Evolutionary conservation across 2,329 filamentous ascomycete genomes (phyloP).

Genomic region (Alternaria solani): DNA sequence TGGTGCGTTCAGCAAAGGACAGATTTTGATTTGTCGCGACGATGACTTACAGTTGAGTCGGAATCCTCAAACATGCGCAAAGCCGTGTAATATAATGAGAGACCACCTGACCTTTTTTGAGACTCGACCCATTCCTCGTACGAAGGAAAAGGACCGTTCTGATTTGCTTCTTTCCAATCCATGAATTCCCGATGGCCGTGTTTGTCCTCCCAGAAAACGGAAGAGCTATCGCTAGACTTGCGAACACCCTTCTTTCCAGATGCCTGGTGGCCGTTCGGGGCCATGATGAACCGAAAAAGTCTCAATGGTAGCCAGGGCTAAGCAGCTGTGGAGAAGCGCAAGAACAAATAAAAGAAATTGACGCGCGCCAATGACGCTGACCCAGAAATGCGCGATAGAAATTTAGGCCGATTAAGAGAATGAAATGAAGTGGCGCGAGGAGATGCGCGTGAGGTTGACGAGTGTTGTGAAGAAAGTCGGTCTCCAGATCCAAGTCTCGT

Average conservation of each 20-base stretch:
- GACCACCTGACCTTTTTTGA: constrained; percentile 34
- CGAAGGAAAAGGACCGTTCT: constrained; percentile 29
- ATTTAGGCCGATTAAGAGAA: constrained; percentile 13
- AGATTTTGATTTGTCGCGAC: not conserved
- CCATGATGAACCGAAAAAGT: constrained; percentile 26
- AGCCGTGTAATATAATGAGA: constrained; percentile 43
- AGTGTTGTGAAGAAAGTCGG: constrained; percentile 31
- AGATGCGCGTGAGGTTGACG: constrained; percentile 33
- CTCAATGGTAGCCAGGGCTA: constrained; percentile 16
- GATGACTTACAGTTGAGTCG: constrained; percentile 38
- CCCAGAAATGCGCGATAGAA: constrained; percentile 18
- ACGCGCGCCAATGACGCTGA: constrained; percentile 17
- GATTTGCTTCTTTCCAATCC: constrained; percentile 34
- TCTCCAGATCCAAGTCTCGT: constrained; percentile 47
- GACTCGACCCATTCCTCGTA: constrained; percentile 45
- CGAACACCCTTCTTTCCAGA: constrained; percentile 12
- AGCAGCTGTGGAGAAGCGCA: constrained; percentile 13
- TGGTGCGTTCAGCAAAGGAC: constrained; percentile 30
- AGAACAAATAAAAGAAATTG: constrained; percentile 13
- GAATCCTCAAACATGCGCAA: constrained; percentile 40
- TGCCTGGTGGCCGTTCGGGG: constrained; percentile 27
- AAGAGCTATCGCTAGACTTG: constrained; percentile 18
- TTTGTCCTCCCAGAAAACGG: constrained; percentile 29
- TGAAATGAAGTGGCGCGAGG: constrained; percentile 23
- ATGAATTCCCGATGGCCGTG: constrained; percentile 38